Evolutionary conservation across 352 stramenopile genomes (phyloP).

Genomic region (Saprolegnia diclina): DNA sequence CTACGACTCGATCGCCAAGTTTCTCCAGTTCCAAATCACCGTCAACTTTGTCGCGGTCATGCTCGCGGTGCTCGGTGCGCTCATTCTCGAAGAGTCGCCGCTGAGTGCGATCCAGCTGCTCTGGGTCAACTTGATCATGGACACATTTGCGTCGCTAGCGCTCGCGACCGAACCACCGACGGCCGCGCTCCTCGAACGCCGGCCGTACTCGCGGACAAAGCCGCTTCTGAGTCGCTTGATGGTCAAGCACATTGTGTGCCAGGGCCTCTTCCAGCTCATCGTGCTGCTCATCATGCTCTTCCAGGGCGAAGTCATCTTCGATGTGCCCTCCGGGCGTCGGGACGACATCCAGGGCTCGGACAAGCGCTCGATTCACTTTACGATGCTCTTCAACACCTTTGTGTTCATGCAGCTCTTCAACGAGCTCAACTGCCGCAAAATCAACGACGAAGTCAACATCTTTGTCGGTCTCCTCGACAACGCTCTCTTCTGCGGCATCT

Average conservation of each 20-base stretch:
- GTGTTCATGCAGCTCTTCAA: conserved; percentile 96
- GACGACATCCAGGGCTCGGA: conserved; percentile 34
- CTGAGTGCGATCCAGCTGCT: conserved; percentile 95
- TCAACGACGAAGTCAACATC: conserved; percentile 86
- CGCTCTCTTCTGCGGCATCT: conserved; percentile 77
- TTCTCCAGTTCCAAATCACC: conserved; percentile 98
- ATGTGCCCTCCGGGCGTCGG: conserved; percentile 42
- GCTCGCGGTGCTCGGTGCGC: conserved; percentile 87
- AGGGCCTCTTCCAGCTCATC: conserved; percentile 87
- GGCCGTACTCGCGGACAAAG: conserved; percentile 88
- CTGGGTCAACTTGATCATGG: conserved; percentile 99
- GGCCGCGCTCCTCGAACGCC: conserved; percentile 84
- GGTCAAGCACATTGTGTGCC: conserved; percentile 93
- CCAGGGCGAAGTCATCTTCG: conserved; percentile 44
- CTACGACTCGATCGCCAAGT: conserved; percentile 97
- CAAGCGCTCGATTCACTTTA: conserved; percentile 86
- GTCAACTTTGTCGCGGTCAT: conserved; percentile 94
- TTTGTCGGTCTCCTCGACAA: conserved; percentile 90
- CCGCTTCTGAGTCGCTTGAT: conserved; percentile 92
- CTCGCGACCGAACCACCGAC: conserved; percentile 92
- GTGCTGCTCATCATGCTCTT: conserved; percentile 89
- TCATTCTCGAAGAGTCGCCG: conserved; percentile 73
- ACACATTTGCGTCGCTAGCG: conserved; percentile 94
- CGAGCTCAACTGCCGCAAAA: conserved; percentile 76
- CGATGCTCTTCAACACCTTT: conserved; percentile 97